Percentiles rank a stretch among this genome's conserved stretches.
Evolutionary conservation across 768 basidiomycete genomes (phyloP).

Genomic region (Suillus bovinus): DNA sequence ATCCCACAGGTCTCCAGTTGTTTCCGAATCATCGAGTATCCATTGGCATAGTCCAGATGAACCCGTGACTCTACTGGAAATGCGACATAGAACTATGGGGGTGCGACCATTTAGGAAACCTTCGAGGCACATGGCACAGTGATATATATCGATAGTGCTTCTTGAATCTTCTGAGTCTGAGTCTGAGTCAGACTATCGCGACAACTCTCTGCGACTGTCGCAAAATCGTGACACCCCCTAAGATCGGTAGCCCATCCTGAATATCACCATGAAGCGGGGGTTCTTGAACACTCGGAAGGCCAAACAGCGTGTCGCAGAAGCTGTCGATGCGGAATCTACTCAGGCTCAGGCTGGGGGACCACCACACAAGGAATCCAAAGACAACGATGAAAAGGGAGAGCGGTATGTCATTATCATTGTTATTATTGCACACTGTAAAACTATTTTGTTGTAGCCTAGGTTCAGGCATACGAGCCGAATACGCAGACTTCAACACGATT

Average conservation of each 20-base stretch:
- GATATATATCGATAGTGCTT: too few relatives aligned
- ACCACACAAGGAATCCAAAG: conserved; percentile 5
- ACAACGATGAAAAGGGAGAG: neutral
- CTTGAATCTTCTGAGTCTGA: too few relatives aligned
- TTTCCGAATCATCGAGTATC: too few relatives aligned
- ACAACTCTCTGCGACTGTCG: neutral
- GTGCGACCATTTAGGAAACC: too few relatives aligned
- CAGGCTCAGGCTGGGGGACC: too few relatives aligned
- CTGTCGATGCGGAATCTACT: neutral
- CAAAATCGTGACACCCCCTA: neutral
- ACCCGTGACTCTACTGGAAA: too few relatives aligned
- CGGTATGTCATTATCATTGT: neutral
- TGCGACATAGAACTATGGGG: too few relatives aligned
- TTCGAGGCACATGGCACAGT: too few relatives aligned
- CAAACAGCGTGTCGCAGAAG: conserved; percentile 15
- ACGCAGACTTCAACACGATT: neutral
- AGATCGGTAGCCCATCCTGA: neutral
- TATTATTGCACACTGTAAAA: too few relatives aligned
- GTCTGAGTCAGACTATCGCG: too few relatives aligned
- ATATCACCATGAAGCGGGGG: conserved; percentile 23
- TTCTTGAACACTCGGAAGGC: conserved; percentile 17
- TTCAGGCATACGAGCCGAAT: neutral
- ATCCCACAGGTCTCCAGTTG: too few relatives aligned
- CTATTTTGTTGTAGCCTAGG: neutral
- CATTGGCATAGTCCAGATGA: too few relatives aligned